Conservation (phyloP, 2,329 filamentous ascomycete species). For the Fusarium pseudoanthophilum region DNA sequence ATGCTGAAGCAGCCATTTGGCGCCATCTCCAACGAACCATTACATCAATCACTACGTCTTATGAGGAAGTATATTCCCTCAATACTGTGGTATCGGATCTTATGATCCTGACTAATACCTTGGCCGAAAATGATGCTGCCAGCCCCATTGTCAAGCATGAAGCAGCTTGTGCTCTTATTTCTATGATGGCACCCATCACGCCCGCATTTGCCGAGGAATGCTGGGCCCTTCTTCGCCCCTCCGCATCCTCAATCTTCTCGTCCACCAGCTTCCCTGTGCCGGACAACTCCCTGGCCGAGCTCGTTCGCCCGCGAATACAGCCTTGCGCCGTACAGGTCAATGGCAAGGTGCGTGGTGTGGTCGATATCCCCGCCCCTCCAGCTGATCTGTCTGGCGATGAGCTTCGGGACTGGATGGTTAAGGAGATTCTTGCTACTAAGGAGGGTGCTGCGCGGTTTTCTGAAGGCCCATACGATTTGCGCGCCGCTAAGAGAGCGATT, state of each 20-base stretch:
- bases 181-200: constrained; percentile 81
- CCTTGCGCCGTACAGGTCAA: constrained; percentile 80
- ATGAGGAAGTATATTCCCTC: constrained; percentile 77
- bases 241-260: constrained; percentile 54
- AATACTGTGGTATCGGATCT: constrained; percentile 88
- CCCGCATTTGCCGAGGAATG: constrained; percentile 85
- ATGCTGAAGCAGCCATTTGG: constrained; percentile 66
- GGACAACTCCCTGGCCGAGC: constrained; percentile 60
- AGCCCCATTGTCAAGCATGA: constrained; percentile 58
- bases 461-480: constrained; percentile 57
- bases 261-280: constrained; percentile 67
- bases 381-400: constrained; percentile 54
- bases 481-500: constrained; percentile 70
- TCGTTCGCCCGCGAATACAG: constrained; percentile 62
- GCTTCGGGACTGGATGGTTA: constrained; percentile 70
- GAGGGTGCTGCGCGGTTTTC: constrained; percentile 68
- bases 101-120: constrained; percentile 80
- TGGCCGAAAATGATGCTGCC: constrained; percentile 59
- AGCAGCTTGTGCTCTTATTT: constrained; percentile 68
- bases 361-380: constrained; percentile 68
- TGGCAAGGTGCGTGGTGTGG: constrained; percentile 77
- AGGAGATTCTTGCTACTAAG: constrained; percentile 68
- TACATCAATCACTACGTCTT: constrained; percentile 72
- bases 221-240: constrained; percentile 69
- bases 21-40: constrained; percentile 75